These are phyloP conservation scores for Ceratocystis smalleyi DNA, from an alignment of 2,329 filamentous ascomycete genomes.

Conservation along the genomic window DNA sequence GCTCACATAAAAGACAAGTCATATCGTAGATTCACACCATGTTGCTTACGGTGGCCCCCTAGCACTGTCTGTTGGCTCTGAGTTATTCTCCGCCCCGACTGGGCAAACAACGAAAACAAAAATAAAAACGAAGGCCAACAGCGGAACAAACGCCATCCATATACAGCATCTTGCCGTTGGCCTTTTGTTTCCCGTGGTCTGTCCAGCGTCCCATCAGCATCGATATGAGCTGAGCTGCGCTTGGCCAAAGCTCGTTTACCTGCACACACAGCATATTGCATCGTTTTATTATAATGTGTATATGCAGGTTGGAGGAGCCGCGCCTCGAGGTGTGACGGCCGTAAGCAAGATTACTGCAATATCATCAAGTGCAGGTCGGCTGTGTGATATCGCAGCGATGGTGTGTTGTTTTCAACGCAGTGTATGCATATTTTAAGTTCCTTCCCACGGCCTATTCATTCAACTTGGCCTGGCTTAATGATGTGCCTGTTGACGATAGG, in stretches of 20 bases:
- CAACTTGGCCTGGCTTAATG: neutral
- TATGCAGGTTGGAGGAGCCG: neutral
- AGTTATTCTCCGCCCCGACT: neutral
- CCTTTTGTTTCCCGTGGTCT: neutral
- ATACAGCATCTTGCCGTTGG: neutral
- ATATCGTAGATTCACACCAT: neutral
- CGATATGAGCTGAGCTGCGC: neutral
- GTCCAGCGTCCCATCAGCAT: neutral
- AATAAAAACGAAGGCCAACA: neutral
- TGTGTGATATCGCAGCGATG: neutral
- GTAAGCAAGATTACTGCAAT: neutral
- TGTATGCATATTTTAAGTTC: neutral
- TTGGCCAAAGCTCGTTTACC: neutral
- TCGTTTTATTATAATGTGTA: neutral
- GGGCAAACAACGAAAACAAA: neutral
- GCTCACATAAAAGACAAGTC: neutral
- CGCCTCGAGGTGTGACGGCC: neutral
- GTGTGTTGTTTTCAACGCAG: neutral
- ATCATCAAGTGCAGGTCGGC: neutral
- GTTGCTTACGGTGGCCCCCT: neutral
- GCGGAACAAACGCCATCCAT: too few relatives aligned
- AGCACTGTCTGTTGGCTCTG: too few relatives aligned
- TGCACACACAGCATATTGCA: neutral
- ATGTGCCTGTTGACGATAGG: neutral
- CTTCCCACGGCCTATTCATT: neutral